phyloP scores from a whole-genome alignment of 768 basidiomycete genomes.

The Lentinula guzmanii region DNA sequence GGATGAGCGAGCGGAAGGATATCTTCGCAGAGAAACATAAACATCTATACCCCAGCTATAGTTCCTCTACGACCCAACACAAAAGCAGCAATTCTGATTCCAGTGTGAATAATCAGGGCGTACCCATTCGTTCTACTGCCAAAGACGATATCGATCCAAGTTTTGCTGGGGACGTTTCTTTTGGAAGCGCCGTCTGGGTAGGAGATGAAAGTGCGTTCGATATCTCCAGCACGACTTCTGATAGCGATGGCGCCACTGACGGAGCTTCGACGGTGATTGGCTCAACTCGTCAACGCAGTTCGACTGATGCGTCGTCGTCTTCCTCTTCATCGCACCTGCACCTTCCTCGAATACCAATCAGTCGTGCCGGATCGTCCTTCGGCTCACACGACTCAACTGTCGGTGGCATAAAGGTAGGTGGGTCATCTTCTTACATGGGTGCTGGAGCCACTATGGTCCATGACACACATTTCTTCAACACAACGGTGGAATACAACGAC shows the following conservation, averaged over 20 bases:
- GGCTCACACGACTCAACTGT: slow-evolving; percentile 27
- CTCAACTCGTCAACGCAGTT: slow-evolving; percentile 47
- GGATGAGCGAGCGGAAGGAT: slow-evolving; percentile 86
- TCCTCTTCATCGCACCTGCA: slow-evolving; percentile 41
- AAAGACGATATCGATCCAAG: slow-evolving; percentile 14
- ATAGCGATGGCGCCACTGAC: slow-evolving; percentile 33
- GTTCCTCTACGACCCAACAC: slow-evolving; percentile 21
- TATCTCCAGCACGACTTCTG: slow-evolving; percentile 34
- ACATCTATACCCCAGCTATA: slow-evolving; percentile 12
- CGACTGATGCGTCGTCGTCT: slow-evolving; percentile 69
- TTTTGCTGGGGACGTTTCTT: slow-evolving; percentile 68
- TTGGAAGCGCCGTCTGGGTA: slow-evolving; percentile 82
- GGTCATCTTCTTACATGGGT: slow-evolving; percentile 41
- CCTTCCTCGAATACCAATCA: slow-evolving; percentile 6
- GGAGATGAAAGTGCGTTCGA: slow-evolving; percentile 63
- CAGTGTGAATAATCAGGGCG: neutral
- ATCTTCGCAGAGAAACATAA: slow-evolving; percentile 84
- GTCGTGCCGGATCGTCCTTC: neutral
- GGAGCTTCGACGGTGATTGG: slow-evolving; percentile 33
- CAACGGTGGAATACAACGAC: slow-evolving; percentile 76
- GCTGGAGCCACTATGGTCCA: slow-evolving; percentile 49
- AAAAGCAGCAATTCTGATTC: slow-evolving; percentile 43
- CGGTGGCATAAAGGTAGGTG: slow-evolving; percentile 18
- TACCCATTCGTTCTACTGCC: neutral
- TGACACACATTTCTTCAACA: slow-evolving; percentile 94